These are phyloP conservation scores for Agrocybe pediades DNA, from an alignment of 768 basidiomycete genomes.

Conservation along the genomic window DNA sequence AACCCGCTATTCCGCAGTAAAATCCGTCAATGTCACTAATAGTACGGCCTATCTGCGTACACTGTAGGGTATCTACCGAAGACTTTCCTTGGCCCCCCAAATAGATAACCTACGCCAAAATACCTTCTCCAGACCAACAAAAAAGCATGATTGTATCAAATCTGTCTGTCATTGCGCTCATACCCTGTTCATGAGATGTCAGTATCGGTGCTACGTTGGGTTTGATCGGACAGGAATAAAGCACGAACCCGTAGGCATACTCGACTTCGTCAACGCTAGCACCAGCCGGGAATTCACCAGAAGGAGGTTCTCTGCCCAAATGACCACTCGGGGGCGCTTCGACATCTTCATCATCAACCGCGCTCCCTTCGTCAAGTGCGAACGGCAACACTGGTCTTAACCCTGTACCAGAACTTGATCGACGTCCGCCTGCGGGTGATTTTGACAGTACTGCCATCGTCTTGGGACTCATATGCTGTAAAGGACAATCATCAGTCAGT, in stretches of 20 bases:
- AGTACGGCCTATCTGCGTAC: no score
- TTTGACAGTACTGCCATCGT: constrained; percentile 93
- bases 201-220: constrained; percentile 3
- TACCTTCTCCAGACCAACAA: background rate
- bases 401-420: constrained; percentile 82
- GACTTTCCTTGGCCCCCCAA: no score
- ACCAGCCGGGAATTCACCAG: constrained; percentile 73
- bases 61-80: no score
- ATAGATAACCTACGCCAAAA: background rate
- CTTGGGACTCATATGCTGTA: constrained; percentile 93
- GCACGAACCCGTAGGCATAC: constrained; percentile 78
- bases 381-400: constrained; percentile 79
- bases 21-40: no score
- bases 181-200: constrained; percentile 9
- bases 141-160: background rate
- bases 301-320: constrained; percentile 58
- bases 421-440: constrained; percentile 80
- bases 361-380: constrained; percentile 76
- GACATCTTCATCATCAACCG: constrained; percentile 73
- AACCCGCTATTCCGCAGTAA: no score
- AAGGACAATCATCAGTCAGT: background rate
- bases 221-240: background rate
- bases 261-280: constrained; percentile 91
- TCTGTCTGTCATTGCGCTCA: background rate
- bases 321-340: constrained; percentile 73